Conservation (phyloP, 441 rosid species). For the Biscutella auriculata region DNA sequence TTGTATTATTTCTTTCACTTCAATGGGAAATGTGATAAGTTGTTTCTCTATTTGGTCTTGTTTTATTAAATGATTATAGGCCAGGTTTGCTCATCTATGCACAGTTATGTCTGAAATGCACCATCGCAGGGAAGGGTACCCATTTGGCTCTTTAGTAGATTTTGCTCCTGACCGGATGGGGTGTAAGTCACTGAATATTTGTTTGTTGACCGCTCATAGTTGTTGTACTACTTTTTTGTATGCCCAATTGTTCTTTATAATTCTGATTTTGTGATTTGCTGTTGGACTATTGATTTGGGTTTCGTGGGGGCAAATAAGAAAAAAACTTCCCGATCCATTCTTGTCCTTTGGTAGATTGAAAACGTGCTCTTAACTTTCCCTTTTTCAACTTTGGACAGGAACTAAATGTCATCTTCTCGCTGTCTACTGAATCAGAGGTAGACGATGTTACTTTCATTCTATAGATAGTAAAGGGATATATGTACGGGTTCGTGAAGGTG, state of each 20-base stretch:
- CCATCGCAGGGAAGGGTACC: constrained; percentile 93
- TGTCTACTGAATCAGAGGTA: constrained; percentile 52
- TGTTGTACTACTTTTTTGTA: not conserved
- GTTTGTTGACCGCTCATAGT: constrained; percentile 2
- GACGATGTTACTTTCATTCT: constrained; percentile 93
- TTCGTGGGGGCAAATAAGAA: not conserved
- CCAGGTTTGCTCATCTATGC: constrained; percentile 95
- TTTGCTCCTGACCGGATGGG: constrained; percentile 89
- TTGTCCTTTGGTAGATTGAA: not conserved
- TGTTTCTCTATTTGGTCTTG: constrained; percentile 7
- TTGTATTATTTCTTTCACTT: not conserved
- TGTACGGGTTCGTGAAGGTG: constrained; percentile 82
- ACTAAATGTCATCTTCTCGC: constrained; percentile 63
- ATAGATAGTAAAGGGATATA: constrained; percentile 92
- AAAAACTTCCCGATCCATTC: not conserved
- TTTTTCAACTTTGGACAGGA: constrained; percentile 32
- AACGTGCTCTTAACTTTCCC: not conserved
- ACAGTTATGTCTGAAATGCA: constrained; percentile 94
- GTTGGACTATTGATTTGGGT: constrained; percentile 3
- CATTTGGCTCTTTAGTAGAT: constrained; percentile 95
- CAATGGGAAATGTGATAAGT: not conserved
- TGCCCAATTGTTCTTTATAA: not conserved
- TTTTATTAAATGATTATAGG: constrained; percentile 34
- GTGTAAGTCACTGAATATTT: constrained; percentile 50
- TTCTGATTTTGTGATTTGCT: not conserved